A percentile compares a stretch with the other conserved stretches of the same genome.
phyloP scores from a whole-genome alignment of 2,329 filamentous ascomycete genomes.

The Colletotrichum lupini region DNA sequence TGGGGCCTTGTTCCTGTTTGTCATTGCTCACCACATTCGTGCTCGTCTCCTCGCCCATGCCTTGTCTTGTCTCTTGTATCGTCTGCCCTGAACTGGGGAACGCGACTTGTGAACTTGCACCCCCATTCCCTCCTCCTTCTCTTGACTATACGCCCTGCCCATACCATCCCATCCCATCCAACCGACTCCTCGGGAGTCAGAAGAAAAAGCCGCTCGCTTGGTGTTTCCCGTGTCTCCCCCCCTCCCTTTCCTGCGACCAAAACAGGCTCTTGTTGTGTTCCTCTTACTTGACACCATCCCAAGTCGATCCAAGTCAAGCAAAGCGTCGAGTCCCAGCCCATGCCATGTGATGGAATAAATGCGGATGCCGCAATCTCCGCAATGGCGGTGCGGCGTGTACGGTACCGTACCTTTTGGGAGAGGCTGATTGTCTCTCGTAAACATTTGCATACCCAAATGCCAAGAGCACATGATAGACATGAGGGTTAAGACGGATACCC shows the following conservation, averaged over 20 bases:
- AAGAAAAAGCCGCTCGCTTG: not conserved
- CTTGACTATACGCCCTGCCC: slow-evolving; percentile 3
- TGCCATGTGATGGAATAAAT: slow-evolving; percentile 29
- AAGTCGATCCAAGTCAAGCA: slow-evolving; percentile 17
- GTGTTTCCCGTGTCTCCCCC: not conserved
- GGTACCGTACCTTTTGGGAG: not conserved
- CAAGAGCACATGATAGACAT: slow-evolving; percentile 23
- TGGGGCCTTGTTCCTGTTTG: not conserved
- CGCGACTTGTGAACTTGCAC: not conserved
- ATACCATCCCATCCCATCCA: slow-evolving; percentile 6
- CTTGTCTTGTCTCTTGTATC: slow-evolving; percentile 4
- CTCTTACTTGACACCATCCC: slow-evolving; percentile 18
- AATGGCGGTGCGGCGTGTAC: not conserved
- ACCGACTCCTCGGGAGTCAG: not conserved
- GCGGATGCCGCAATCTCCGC: slow-evolving; percentile 32
- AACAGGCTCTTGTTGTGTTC: slow-evolving; percentile 3
- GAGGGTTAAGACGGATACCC: slow-evolving; percentile 7
- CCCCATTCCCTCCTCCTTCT: not conserved
- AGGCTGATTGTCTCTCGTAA: slow-evolving; percentile 7
- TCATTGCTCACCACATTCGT: not conserved
- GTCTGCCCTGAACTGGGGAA: not conserved
- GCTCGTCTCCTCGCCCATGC: not conserved
- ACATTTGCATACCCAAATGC: slow-evolving; percentile 9
- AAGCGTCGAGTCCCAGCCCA: slow-evolving; percentile 24
- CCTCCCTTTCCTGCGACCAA: not conserved